Conservation (phyloP, 768 basidiomycete species). For the Termitomyces heimii region DNA sequence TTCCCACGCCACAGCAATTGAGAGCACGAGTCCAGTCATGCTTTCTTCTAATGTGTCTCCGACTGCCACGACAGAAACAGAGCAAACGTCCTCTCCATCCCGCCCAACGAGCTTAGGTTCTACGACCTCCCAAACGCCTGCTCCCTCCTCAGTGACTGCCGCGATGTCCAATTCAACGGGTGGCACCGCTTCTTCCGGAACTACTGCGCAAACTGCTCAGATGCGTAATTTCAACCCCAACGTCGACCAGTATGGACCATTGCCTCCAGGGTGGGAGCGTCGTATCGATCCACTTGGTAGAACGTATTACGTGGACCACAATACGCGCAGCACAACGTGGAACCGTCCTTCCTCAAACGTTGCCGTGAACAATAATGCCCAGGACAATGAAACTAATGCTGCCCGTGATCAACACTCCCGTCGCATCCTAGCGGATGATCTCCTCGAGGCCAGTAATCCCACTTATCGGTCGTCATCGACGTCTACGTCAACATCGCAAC, state of each 20-base stretch:
- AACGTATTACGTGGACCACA: constrained; percentile 99
- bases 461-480: constrained; percentile 26
- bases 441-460: constrained; percentile 66
- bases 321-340: constrained; percentile 97
- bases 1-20: constrained; percentile 54
- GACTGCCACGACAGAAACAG: constrained; percentile 18
- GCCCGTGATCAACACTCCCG: constrained; percentile 84
- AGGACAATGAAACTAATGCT: constrained; percentile 76
- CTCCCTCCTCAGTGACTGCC: constrained; percentile 19
- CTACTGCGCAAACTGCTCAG: constrained; percentile 42
- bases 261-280: constrained; percentile 94
- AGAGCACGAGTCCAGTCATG: constrained; percentile 37
- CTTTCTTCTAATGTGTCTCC: constrained; percentile 25
- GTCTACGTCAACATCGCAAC: constrained; percentile 14
- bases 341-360: constrained; percentile 82
- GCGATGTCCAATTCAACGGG: constrained; percentile 15
- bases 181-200: constrained; percentile 25
- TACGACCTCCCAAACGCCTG: constrained; percentile 12
- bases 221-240: constrained; percentile 90
- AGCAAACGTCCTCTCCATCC: constrained; percentile 21
- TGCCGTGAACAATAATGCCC: constrained; percentile 61
- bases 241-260: constrained; percentile 88
- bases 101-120: constrained; percentile 22
- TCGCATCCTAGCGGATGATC: constrained; percentile 79
- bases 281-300: constrained; percentile 94